Evolutionary conservation across 805 yeast species (phyloP).

Genomic region (Starmerella davenportii): DNA sequence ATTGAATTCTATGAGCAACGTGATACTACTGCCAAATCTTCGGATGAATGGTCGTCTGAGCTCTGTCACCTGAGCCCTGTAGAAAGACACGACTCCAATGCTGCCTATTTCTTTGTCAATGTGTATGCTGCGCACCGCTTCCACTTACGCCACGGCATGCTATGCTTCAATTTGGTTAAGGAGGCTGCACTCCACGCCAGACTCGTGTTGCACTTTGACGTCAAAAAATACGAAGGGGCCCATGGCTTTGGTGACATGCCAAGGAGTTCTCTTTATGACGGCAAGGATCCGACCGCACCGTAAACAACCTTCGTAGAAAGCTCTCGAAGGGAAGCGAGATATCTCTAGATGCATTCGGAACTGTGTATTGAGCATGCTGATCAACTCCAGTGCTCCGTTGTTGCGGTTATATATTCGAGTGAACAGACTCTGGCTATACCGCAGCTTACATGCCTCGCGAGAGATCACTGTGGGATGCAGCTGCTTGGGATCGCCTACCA

Average conservation of each 20-base stretch:
- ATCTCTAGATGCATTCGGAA: constrained; percentile 96
- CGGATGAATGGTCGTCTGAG: constrained; percentile 40
- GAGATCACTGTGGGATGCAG: constrained; percentile 92
- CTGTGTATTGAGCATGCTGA: constrained; percentile 68
- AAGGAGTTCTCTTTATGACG: constrained; percentile 38
- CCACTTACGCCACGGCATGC: constrained; percentile 51
- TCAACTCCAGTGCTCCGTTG: constrained; percentile 27
- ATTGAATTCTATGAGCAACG: constrained; percentile 61
- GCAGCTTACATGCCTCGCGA: constrained; percentile 58
- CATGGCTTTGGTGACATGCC: constrained; percentile 43
- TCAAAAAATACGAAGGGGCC: constrained; percentile 70
- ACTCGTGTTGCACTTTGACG: constrained; percentile 42
- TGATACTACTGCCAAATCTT: constrained; percentile 44
- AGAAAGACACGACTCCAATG: constrained; percentile 87
- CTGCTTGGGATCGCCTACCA: constrained; percentile 98
- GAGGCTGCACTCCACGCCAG: constrained; percentile 35
- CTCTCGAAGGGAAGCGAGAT: constrained; percentile 65
- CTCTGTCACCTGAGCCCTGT: constrained; percentile 62
- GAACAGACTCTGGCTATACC: constrained; percentile 80
- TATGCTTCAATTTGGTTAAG: constrained; percentile 54
- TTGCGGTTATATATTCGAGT: constrained; percentile 72
- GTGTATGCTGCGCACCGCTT: constrained; percentile 31
- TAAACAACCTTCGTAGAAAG: constrained; percentile 58
- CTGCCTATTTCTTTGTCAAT: constrained; percentile 35
- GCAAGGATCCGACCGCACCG: constrained; percentile 66